Conservation (phyloP, 2,329 filamentous ascomycete genomes). For the Alternaria rosae region DNA sequence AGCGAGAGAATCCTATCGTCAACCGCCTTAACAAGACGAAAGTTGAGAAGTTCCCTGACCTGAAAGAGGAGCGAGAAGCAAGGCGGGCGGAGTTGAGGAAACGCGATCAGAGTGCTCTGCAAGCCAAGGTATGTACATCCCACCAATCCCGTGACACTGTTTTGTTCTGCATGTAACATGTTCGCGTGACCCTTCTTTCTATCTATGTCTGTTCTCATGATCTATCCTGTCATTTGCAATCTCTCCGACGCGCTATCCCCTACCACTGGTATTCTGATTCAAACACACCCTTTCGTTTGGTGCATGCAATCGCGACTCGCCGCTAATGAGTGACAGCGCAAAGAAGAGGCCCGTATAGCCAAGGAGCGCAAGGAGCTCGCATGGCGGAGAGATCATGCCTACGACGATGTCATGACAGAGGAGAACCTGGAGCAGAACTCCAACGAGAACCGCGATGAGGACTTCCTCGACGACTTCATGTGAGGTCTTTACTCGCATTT, state of each 20-base stretch:
- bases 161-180: background rate
- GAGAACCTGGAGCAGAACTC: conserved; percentile 78
- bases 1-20: conserved; percentile 87
- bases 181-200: background rate
- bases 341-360: conserved; percentile 75
- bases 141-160: background rate
- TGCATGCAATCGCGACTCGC: background rate
- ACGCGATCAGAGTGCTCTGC: conserved; percentile 69
- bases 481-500: conserved; percentile 13
- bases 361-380: conserved; percentile 89
- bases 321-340: conserved; percentile 62
- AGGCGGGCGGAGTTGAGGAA: conserved; percentile 74
- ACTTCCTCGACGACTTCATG: conserved; percentile 86
- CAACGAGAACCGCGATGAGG: conserved; percentile 81
- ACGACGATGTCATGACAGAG: conserved; percentile 88
- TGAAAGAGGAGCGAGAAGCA: conserved; percentile 82
- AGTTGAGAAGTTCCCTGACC: conserved; percentile 84
- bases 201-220: background rate
- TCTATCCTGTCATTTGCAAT: background rate
- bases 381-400: conserved; percentile 96
- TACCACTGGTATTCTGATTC: background rate
- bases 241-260: background rate
- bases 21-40: conserved; percentile 99
- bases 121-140: conserved; percentile 63
- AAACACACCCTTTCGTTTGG: background rate